A percentile compares a stretch with the other conserved stretches of the same genome.
phyloP scores from a whole-genome alignment of 345 rosid genomes.

The Arabis hirsuta region DNA sequence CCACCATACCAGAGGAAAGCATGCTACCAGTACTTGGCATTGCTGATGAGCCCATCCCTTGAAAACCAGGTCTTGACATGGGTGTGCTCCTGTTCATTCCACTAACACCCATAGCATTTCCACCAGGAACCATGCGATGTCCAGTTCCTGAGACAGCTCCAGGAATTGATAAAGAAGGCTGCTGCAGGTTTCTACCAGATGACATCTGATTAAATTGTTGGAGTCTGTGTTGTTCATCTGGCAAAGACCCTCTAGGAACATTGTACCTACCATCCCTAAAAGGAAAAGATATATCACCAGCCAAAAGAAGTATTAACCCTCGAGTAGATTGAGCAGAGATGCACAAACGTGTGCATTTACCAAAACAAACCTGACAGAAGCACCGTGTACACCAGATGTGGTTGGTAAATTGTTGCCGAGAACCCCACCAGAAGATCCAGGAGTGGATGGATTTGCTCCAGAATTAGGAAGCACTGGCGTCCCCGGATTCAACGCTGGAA shows the following conservation, averaged over 20 bases:
- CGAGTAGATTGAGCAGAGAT: not conserved
- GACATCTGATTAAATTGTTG: constrained; percentile 73
- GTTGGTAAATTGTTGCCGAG: constrained; percentile 61
- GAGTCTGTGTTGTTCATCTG: constrained; percentile 84
- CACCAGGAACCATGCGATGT: constrained; percentile 65
- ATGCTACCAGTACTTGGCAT: constrained; percentile 66
- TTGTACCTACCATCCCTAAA: constrained; percentile 74
- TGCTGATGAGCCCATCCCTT: constrained; percentile 72
- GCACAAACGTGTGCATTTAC: constrained; percentile 26
- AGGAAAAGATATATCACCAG: constrained; percentile 32
- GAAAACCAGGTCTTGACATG: constrained; percentile 78
- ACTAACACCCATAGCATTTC: constrained; percentile 69
- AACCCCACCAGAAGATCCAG: constrained; percentile 68
- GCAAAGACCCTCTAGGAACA: constrained; percentile 74
- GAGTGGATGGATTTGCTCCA: constrained; percentile 66
- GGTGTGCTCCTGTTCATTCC: constrained; percentile 75
- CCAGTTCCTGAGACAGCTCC: constrained; percentile 73
- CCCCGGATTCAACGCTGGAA: constrained; percentile 69
- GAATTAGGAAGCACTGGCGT: constrained; percentile 65
- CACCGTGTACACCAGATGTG: constrained; percentile 64
- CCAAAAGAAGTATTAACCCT: constrained; percentile 23
- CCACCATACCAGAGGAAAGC: constrained; percentile 72
- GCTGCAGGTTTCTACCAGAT: constrained; percentile 72
- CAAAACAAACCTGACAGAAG: constrained; percentile 42
- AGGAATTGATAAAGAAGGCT: constrained; percentile 67